Evolutionary conservation across 139 green algal species (phyloP).

Genomic region (Protoeuglena noctilucae): DNA sequence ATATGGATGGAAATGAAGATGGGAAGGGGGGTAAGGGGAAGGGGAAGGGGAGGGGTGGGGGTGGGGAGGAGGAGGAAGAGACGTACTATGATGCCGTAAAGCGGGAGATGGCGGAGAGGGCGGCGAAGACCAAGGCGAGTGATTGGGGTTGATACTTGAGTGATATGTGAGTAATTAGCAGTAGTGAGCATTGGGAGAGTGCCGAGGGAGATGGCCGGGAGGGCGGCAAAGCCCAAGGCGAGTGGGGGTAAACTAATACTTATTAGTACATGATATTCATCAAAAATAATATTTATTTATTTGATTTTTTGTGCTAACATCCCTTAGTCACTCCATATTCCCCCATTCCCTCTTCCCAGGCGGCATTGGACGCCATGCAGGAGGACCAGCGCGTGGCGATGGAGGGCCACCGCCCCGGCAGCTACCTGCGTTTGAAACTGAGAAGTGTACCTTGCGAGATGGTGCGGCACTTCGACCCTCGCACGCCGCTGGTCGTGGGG

Average conservation of each 20-base stretch:
- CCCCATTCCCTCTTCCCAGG: constrained; percentile 20
- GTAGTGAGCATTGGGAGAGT: too few species aligned
- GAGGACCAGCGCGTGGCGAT: constrained; percentile 44
- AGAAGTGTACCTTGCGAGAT: constrained; percentile 74
- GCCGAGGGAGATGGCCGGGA: too few species aligned
- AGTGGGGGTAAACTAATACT: too few species aligned
- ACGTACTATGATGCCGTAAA: constrained; percentile 83
- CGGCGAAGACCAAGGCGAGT: constrained; percentile 21
- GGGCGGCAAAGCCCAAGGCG: too few species aligned
- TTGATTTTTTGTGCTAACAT: too few species aligned
- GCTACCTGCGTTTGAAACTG: constrained; percentile 79
- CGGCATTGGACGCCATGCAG: constrained; percentile 61
- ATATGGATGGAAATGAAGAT: too few species aligned
- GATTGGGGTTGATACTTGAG: too few species aligned
- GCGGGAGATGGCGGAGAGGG: constrained; percentile 51
- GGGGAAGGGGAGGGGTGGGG: neutral
- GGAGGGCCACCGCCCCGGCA: constrained; percentile 65
- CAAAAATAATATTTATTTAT: too few species aligned
- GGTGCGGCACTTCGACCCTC: constrained; percentile 59
- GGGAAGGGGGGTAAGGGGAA: neutral
- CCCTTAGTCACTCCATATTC: too few species aligned
- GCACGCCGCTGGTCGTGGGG: constrained; percentile 68
- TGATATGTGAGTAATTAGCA: too few species aligned
- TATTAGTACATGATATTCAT: too few species aligned
- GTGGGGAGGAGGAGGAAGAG: constrained; percentile 36